Percentiles rank a stretch among this genome's conserved stretches.
These are phyloP conservation scores for Hordeum vulgare DNA, from an alignment of 176 grass and related monocot species.

Conservation along the genomic window MorexV3_pseudomolecules_assembly NC_058518.1:360671673-360672172, in stretches of 20 bases:
- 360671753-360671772: slow-evolving; percentile 65
- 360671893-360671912: slow-evolving; percentile 48
- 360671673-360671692: slow-evolving; percentile 78
- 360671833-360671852: slow-evolving; percentile 64
- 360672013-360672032: slow-evolving; percentile 72
- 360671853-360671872: slow-evolving; percentile 59
- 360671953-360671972: slow-evolving; percentile 46
- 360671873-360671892: slow-evolving; percentile 55
- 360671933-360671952: slow-evolving; percentile 33
- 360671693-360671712: slow-evolving; percentile 68
- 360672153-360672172: background rate
- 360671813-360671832: slow-evolving; percentile 59
- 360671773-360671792: slow-evolving; percentile 68
- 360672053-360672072: slow-evolving; percentile 72
- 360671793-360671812: slow-evolving; percentile 85
- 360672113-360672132: background rate
- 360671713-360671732: slow-evolving; percentile 61
- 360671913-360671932: slow-evolving; percentile 37
- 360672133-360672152: background rate
- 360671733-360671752: slow-evolving; percentile 83
- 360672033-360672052: slow-evolving; percentile 85
- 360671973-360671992: slow-evolving; percentile 65
- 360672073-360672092: slow-evolving; percentile 65
- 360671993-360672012: slow-evolving; percentile 71
- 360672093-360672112: background rate